Percentiles rank a stretch among this genome's conserved stretches.
These are phyloP conservation scores for Sporothrix pseudoabietina DNA, from an alignment of 2,329 filamentous ascomycete species.

Conservation along the genomic window DNA sequence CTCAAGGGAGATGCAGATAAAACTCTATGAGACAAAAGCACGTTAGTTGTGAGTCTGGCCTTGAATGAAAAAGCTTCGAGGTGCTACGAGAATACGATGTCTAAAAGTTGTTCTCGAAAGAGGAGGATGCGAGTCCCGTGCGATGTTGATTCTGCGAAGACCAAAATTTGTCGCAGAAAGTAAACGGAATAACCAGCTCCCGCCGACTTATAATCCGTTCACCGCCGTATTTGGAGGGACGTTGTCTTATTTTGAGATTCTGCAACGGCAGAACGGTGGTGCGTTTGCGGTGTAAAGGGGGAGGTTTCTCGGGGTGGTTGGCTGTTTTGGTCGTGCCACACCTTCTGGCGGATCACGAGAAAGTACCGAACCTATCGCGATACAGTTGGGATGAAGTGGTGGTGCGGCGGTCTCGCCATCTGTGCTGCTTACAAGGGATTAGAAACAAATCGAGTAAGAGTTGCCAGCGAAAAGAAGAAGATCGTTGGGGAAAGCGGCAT, in stretches of 20 bases:
- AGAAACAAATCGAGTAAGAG: neutral
- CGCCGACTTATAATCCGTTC: neutral
- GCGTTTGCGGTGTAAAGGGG: neutral
- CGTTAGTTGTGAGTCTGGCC: neutral
- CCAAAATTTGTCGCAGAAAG: neutral
- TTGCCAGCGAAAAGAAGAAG: neutral
- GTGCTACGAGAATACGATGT: neutral
- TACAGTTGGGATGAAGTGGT: neutral
- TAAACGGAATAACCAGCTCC: neutral
- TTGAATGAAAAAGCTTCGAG: neutral
- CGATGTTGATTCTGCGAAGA: no score
- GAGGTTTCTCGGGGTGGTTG: conserved; percentile 19
- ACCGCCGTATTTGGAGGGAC: conserved; percentile 3
- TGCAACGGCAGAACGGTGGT: neutral
- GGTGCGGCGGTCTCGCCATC: neutral
- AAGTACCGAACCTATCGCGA: neutral
- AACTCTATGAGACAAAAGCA: conserved; percentile 15
- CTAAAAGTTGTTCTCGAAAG: no score
- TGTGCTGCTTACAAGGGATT: neutral
- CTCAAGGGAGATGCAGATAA: neutral
- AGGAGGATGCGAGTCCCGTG: no score
- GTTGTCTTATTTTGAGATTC: neutral
- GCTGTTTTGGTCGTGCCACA: neutral
- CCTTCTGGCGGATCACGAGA: neutral
- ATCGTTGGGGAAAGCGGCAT: neutral